Evolutionary conservation across 2,329 filamentous ascomycete genomes (phyloP).

Genomic region (Aspergillus jensenii): DNA sequence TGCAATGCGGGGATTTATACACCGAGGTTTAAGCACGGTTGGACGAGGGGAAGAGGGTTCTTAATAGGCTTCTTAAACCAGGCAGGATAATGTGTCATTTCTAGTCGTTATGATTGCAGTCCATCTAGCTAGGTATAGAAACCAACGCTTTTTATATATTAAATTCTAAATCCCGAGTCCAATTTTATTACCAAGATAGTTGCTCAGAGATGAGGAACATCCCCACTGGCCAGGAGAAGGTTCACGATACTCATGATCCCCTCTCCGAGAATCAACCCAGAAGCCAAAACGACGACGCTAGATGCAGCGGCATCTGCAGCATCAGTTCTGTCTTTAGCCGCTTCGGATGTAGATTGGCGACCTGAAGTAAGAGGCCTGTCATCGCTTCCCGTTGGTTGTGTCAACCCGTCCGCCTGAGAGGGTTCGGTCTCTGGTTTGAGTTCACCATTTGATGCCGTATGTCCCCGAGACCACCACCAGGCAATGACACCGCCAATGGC

Average conservation of each 20-base stretch:
- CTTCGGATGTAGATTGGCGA: constrained; percentile 42
- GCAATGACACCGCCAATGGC: constrained; percentile 74
- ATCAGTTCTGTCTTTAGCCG: constrained; percentile 7
- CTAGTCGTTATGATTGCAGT: too few species aligned
- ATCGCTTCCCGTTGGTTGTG: not conserved
- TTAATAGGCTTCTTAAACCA: too few species aligned
- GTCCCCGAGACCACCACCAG: constrained; percentile 71
- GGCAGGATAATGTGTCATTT: too few species aligned
- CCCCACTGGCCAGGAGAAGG: constrained; percentile 72
- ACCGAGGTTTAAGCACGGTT: too few species aligned
- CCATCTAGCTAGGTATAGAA: too few species aligned
- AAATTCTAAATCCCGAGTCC: not conserved
- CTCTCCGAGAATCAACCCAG: constrained; percentile 87
- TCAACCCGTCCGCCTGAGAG: not conserved
- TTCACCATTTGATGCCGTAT: constrained; percentile 22
- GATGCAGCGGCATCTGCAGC: constrained; percentile 45
- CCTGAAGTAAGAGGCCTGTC: not conserved
- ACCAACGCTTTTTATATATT: not conserved
- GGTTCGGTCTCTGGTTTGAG: not conserved
- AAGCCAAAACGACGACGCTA: constrained; percentile 83
- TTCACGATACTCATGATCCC: constrained; percentile 92
- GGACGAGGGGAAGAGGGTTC: too few species aligned
- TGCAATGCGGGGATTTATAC: too few species aligned
- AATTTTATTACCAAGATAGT: not conserved
- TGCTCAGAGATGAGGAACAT: constrained; percentile 69